Conservation (phyloP, 129 eudicot species). For the Chrysanthemum lavandulifolium region DNA sequence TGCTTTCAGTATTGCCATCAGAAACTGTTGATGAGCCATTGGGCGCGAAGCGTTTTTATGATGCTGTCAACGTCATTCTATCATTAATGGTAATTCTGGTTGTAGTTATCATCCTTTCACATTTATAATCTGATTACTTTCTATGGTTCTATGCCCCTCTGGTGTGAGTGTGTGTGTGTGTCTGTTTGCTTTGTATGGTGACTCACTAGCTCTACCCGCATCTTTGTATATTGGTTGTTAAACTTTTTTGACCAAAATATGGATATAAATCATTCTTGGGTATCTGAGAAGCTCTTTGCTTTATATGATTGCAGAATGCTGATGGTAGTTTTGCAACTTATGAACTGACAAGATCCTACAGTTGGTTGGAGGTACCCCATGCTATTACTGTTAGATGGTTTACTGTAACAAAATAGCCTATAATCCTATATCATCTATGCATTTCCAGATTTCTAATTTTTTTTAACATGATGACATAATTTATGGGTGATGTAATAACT, state of each 20-base stretch:
- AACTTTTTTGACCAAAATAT: neutral
- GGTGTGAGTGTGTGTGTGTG: neutral
- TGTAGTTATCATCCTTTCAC: slow-evolving; percentile 11
- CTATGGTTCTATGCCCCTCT: neutral
- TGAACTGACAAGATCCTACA: slow-evolving; percentile 93
- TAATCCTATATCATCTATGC: too few relatives aligned
- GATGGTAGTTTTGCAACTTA: slow-evolving; percentile 91
- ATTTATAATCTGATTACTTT: slow-evolving; percentile 6
- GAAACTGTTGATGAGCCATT: slow-evolving; percentile 73
- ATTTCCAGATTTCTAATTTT: too few relatives aligned
- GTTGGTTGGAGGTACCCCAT: slow-evolving; percentile 61
- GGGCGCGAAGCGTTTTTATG: slow-evolving; percentile 57
- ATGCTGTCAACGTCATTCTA: slow-evolving; percentile 79
- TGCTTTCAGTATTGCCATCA: slow-evolving; percentile 65
- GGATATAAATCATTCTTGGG: slow-evolving; percentile 14
- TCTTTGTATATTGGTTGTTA: slow-evolving; percentile 5
- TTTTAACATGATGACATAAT: too few relatives aligned
- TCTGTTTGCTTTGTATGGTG: slow-evolving; percentile 4
- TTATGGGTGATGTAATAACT: too few relatives aligned
- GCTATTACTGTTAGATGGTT: neutral
- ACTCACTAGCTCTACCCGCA: neutral
- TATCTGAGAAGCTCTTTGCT: slow-evolving; percentile 12
- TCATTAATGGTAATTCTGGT: slow-evolving; percentile 69
- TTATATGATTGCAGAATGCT: slow-evolving; percentile 52
- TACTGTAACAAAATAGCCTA: neutral